phyloP scores from a whole-genome alignment of 805 yeast species.

The Metschnikowia aberdeeniae region DNA sequence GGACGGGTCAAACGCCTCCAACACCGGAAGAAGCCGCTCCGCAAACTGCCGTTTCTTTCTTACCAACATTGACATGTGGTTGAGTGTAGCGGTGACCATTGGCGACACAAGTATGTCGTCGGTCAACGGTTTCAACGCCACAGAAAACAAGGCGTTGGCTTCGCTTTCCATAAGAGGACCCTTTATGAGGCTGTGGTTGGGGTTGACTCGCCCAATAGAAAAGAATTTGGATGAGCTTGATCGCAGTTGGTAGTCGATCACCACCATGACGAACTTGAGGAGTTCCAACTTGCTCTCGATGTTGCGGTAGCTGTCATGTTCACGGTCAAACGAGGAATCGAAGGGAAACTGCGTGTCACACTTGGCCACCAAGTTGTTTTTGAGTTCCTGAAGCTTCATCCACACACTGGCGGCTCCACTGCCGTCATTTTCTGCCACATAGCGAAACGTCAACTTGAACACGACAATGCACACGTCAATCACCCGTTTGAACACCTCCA shows the following conservation, averaged over 20 bases:
- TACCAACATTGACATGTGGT: slow-evolving; percentile 59
- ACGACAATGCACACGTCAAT: slow-evolving; percentile 38
- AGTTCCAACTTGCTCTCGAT: slow-evolving; percentile 62
- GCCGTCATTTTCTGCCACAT: slow-evolving; percentile 46
- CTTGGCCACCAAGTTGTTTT: slow-evolving; percentile 52
- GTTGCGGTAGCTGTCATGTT: slow-evolving; percentile 47
- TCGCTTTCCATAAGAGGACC: slow-evolving; percentile 59
- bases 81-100: slow-evolving; percentile 61
- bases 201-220: slow-evolving; percentile 48
- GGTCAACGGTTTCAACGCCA: slow-evolving; percentile 52
- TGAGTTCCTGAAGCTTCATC: slow-evolving; percentile 53
- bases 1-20: slow-evolving; percentile 59
- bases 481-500: slow-evolving; percentile 27
- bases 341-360: slow-evolving; percentile 60
- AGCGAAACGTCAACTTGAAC: slow-evolving; percentile 42
- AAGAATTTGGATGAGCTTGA: slow-evolving; percentile 39
- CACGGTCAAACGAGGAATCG: slow-evolving; percentile 43
- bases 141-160: slow-evolving; percentile 56
- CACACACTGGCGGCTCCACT: slow-evolving; percentile 40
- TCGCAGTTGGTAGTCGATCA: slow-evolving; percentile 43
- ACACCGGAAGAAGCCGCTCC: slow-evolving; percentile 51
- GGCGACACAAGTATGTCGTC: slow-evolving; percentile 53
- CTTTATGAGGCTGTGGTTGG: slow-evolving; percentile 64
- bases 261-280: slow-evolving; percentile 59
- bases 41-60: slow-evolving; percentile 62